Conservation (phyloP, 768 basidiomycete species). For the Rubroboletus satanas region DNA sequence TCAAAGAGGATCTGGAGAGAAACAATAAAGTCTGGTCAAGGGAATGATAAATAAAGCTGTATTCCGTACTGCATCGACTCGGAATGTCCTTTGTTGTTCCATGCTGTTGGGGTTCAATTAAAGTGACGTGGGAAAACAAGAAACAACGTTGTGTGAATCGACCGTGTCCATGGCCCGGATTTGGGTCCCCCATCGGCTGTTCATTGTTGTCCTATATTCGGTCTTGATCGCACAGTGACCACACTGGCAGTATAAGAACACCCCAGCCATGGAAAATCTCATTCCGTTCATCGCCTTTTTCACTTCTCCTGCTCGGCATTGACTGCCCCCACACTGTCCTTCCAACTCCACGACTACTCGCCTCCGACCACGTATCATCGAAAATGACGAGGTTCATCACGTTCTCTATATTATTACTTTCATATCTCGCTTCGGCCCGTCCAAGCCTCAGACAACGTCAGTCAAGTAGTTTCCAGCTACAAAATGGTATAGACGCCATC, state of each 20-base stretch:
- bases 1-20: slow-evolving; percentile 58
- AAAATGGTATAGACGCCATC: slow-evolving; percentile 42
- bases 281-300: background rate
- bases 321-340: slow-evolving; percentile 19
- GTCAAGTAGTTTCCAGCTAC: slow-evolving; percentile 25
- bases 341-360: background rate
- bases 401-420: slow-evolving; percentile 32
- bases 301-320: slow-evolving; percentile 13
- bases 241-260: slow-evolving; percentile 16
- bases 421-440: slow-evolving; percentile 31
- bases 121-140: background rate
- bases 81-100: slow-evolving; percentile 26
- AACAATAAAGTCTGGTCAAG: slow-evolving; percentile 1
- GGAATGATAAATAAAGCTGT: background rate
- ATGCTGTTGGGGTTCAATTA: background rate
- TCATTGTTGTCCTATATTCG: slow-evolving; percentile 17
- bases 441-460: slow-evolving; percentile 34
- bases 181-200: background rate
- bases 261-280: background rate
- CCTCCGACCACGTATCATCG: background rate
- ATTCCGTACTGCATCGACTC: slow-evolving; percentile 50
- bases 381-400: slow-evolving; percentile 37
- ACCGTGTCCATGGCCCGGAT: slow-evolving; percentile 1
- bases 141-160: background rate
- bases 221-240: background rate